Base-by-base conservation (phyloP, 148 eudicot species). In the Nepenthes gracilis region DNA sequence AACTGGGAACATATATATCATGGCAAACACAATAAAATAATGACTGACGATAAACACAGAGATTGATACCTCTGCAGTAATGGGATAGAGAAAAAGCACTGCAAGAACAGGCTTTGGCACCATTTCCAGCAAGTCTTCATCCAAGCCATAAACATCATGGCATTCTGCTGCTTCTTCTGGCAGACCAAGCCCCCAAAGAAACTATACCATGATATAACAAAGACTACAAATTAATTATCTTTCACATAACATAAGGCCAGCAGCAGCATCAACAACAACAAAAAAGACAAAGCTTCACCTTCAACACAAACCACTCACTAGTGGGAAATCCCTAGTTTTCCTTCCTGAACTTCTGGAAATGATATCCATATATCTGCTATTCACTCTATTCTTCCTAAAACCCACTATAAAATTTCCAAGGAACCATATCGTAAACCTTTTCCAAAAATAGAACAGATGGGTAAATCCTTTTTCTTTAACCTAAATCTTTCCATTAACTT, bases 51-150 rank as follows among this genome's bases (percentile, higher is more conserved):
- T 55, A 36, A 6, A 36, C n/a, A 47, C 2, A 51, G 47, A 47
- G 67, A 61, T 47, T 38, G 54, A 11, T 12, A 82, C 98, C 94
- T 92, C 60, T 15, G 74, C 47, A 23, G 96, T 86, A 7, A 93
- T 56, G 4, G 99, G 96, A 60, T 84, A 93, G 23, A 93, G 87
- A 57, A 81, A 82, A 63, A 88, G 75, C 60, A 93, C 96, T 1
- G 98, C 96, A 33, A 93, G 87, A 33, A 93, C 96, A 1, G 95
- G 99, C 78, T 84, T 76, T 9, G 96, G 95, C 54, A 88, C 95
- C 91, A 93, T 93, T 68, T 68, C 95, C 53, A 93, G 77, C 45
- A 93, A 75, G 55, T 88, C 99, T 45, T 79, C 89, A 47, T 93
- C 95, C 65, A 93, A 67, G 6, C 99, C 96, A 73, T 88, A 93